Evolutionary conservation across 371 early-diverging fungal genomes (phyloP).

Genomic region (Choanephora cucurbitarum): DNA sequence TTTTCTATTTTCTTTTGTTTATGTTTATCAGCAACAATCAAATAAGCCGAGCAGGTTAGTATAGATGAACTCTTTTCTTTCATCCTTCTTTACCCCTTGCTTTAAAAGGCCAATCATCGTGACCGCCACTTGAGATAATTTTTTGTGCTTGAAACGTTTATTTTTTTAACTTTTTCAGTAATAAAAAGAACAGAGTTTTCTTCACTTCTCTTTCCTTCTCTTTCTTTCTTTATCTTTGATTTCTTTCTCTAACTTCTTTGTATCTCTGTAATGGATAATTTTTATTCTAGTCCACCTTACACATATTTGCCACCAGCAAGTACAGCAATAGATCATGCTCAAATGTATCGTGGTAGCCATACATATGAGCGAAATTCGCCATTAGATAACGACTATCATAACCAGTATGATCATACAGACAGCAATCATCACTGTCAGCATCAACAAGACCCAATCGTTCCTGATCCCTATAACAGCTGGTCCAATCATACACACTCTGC

Average conservation of each 20-base stretch:
- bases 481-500: not conserved
- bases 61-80: constrained; percentile 1
- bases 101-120: constrained; percentile 19
- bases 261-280: constrained; percentile 13
- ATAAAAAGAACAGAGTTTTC: constrained; percentile 2
- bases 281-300: constrained; percentile 25
- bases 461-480: not conserved
- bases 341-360: not conserved
- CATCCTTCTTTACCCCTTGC: constrained; percentile 9
- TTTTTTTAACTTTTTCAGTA: constrained; percentile 7
- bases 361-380: not conserved
- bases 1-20: not conserved
- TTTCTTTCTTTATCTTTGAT: not conserved
- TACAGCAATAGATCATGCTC: not conserved
- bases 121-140: constrained; percentile 16
- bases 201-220: constrained; percentile 1
- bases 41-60: constrained; percentile 13
- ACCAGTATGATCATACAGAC: constrained; percentile 5
- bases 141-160: constrained; percentile 11
- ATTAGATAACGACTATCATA: constrained; percentile 1
- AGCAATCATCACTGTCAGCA: not conserved
- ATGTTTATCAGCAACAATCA: not conserved
- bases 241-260: not conserved
- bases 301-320: constrained; percentile 14
- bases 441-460: constrained; percentile 1